Conservation (phyloP, 345 rosid genomes). For the Sapria himalayana region DNA sequence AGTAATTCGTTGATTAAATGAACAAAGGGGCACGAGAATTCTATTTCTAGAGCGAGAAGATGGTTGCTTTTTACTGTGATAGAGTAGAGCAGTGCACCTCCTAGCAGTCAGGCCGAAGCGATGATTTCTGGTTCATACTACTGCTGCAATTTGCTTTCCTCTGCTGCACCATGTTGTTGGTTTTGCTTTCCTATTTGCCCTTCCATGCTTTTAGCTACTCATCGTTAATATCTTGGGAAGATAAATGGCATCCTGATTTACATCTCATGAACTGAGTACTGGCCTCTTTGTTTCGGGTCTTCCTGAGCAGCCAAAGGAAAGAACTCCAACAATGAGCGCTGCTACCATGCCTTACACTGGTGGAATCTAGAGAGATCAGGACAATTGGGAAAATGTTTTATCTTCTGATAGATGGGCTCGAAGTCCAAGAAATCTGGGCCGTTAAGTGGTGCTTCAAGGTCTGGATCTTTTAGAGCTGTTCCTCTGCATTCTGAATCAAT, state of each 20-base stretch:
- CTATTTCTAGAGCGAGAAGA: too few relatives aligned
- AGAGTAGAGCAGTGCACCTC: too few relatives aligned
- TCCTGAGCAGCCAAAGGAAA: constrained; percentile 13
- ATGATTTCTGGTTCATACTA: neutral
- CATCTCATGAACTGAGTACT: constrained; percentile 12
- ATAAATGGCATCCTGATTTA: constrained; percentile 11
- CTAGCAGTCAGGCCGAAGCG: too few relatives aligned
- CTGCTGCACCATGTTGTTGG: neutral
- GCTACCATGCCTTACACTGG: constrained; percentile 11
- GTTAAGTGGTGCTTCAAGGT: constrained; percentile 8
- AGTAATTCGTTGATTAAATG: too few relatives aligned
- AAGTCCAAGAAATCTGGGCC: constrained; percentile 14
- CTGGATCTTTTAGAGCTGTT: constrained; percentile 8
- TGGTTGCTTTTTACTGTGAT: too few relatives aligned
- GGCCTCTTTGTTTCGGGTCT: constrained; percentile 10
- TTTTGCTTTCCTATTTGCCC: neutral
- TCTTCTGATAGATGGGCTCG: constrained; percentile 6
- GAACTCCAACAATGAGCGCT: constrained; percentile 11
- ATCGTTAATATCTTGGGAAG: too few relatives aligned
- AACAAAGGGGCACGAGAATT: too few relatives aligned
- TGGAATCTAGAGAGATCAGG: constrained; percentile 12
- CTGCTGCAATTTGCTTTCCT: neutral
- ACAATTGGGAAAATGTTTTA: constrained; percentile 14
- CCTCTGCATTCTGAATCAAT: constrained; percentile 5
- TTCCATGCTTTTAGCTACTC: neutral